Percentiles rank a stretch among this genome's conserved stretches.
Conservation (phyloP, 1,139 yeast species). For the Geotrichum reessii region DNA sequence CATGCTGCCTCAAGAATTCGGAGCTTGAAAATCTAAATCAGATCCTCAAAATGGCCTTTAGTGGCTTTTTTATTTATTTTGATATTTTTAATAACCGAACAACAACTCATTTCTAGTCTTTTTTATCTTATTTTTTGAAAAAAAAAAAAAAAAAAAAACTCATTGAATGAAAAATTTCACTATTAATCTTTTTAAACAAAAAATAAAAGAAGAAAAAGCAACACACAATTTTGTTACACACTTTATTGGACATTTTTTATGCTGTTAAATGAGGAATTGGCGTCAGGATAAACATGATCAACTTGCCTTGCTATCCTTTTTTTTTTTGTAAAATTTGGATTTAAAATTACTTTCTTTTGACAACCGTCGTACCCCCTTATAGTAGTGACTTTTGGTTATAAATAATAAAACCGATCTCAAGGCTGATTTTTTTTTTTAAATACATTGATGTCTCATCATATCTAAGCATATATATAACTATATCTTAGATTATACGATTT, state of each 20-base stretch:
- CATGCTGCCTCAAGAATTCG: no score
- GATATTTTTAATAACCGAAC: neutral
- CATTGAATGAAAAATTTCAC: neutral
- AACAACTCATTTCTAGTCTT: neutral
- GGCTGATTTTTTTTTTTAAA: no score
- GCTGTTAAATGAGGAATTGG: neutral
- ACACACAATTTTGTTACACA: neutral
- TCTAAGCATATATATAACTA: no score
- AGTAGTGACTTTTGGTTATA: no score
- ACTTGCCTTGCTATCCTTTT: neutral
- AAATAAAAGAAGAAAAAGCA: neutral
- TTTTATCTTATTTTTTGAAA: no score
- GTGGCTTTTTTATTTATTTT: no score
- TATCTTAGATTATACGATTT: neutral
- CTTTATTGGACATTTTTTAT: neutral
- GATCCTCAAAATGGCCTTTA: no score
- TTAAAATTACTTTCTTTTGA: neutral
- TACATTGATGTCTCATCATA: no score
- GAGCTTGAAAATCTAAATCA: no score
- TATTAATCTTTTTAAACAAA: neutral
- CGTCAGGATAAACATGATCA: neutral
- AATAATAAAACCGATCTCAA: no score
- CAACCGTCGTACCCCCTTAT: no score
- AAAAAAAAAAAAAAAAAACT: no score
- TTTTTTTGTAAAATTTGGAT: neutral